Evolutionary conservation across 2,329 filamentous ascomycete species (phyloP).

Genomic region (Xylariaceae sp.): DNA sequence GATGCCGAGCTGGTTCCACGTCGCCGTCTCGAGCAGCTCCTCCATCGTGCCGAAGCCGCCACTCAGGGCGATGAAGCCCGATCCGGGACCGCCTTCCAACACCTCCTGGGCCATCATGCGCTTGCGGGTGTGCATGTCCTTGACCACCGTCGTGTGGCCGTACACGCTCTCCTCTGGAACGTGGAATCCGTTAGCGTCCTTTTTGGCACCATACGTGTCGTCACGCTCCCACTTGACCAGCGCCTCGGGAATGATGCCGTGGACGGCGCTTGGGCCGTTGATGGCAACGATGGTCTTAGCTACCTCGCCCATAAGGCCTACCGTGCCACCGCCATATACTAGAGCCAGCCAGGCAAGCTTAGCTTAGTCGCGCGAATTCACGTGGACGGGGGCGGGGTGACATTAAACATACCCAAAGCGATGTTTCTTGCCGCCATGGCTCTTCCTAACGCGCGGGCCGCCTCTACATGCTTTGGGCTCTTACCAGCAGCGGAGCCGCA

Average conservation of each 20-base stretch:
- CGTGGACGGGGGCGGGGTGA: constrained; percentile 6
- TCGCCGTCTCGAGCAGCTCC: constrained; percentile 85
- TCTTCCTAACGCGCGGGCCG: constrained; percentile 69
- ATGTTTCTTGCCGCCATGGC: constrained; percentile 73
- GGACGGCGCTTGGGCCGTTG: constrained; percentile 73
- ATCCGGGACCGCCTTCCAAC: constrained; percentile 71
- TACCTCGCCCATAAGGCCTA: constrained; percentile 92
- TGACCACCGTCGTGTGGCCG: constrained; percentile 80
- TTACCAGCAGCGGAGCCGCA: constrained; percentile 77
- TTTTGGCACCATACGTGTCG: constrained; percentile 44
- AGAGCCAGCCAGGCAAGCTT: neutral
- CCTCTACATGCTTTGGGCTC: constrained; percentile 67
- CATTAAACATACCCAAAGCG: constrained; percentile 62
- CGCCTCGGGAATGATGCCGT: constrained; percentile 88
- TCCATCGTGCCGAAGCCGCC: constrained; percentile 92
- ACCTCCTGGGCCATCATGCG: constrained; percentile 89
- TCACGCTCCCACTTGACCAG: constrained; percentile 75
- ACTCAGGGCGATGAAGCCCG: constrained; percentile 81
- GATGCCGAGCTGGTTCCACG: constrained; percentile 96
- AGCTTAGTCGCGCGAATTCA: neutral
- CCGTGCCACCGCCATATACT: constrained; percentile 93
- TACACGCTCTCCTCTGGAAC: constrained; percentile 62
- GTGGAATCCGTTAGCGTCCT: constrained; percentile 44
- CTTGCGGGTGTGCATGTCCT: constrained; percentile 96
- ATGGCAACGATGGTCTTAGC: constrained; percentile 80